Evolutionary conservation across 1,284 basidiomycete genomes (phyloP).

Genomic region (Trichosporon sp.): DNA sequence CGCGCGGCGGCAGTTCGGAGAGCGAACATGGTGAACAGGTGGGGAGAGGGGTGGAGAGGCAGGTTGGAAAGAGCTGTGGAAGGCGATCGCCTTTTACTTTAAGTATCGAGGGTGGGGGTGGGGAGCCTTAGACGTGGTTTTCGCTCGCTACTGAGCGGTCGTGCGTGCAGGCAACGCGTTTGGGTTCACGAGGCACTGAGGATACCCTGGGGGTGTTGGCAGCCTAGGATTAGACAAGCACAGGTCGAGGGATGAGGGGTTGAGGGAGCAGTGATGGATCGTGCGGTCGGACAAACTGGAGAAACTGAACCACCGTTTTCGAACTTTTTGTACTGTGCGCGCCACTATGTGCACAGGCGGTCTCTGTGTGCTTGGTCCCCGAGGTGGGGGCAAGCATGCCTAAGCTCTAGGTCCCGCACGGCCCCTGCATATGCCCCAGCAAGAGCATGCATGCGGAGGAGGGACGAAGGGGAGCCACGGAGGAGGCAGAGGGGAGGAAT

Average conservation of each 20-base stretch:
- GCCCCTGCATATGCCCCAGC: background rate
- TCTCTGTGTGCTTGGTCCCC: background rate
- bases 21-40: conserved; percentile 15
- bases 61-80: background rate
- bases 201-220: background rate
- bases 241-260: background rate
- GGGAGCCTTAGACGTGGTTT: background rate
- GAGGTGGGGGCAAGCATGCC: background rate
- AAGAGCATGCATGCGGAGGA: background rate
- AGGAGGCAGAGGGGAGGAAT: background rate
- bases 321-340: conserved; percentile 3
- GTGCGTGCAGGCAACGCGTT: background rate
- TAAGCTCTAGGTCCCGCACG: background rate
- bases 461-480: background rate
- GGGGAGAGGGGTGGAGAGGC: background rate
- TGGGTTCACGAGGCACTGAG: background rate
- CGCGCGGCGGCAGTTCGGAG: conserved; percentile 8
- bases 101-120: conserved; percentile 5
- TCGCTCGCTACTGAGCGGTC: background rate
- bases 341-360: background rate
- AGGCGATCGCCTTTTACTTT: conserved; percentile 1
- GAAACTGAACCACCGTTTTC: conserved; percentile 4
- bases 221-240: background rate
- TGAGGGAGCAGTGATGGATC: background rate
- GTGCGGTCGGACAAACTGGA: conserved; percentile 14